Evolutionary conservation across 352 stramenopile genomes (phyloP).

Genomic region (Globisporangium barbulae): DNA sequence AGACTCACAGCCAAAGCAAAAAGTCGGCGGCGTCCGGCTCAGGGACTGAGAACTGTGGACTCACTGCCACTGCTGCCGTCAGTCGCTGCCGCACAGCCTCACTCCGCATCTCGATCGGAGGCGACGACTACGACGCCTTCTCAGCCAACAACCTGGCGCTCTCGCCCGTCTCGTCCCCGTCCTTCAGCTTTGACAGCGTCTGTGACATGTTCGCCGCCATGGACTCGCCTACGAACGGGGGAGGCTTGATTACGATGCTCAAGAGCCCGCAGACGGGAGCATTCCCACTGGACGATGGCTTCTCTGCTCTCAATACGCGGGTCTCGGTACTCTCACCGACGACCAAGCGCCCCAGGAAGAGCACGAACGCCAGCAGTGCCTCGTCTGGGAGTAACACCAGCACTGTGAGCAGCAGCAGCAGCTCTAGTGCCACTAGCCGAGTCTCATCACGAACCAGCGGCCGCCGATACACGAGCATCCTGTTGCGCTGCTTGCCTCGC

Average conservation of each 20-base stretch:
- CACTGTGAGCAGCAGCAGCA: not conserved
- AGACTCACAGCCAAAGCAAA: not conserved
- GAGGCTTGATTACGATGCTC: not conserved
- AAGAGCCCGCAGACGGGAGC: not conserved
- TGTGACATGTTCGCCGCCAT: slow-evolving; percentile 15
- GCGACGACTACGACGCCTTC: not conserved
- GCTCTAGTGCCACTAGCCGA: not conserved
- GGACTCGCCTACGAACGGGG: not conserved
- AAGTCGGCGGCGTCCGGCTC: not conserved
- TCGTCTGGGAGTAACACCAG: not conserved
- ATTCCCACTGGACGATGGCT: not conserved
- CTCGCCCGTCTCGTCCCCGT: slow-evolving; percentile 14
- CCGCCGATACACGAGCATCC: slow-evolving; percentile 15
- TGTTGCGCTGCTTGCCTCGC: slow-evolving; percentile 11
- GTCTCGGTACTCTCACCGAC: slow-evolving; percentile 14
- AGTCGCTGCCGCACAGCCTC: slow-evolving; percentile 6
- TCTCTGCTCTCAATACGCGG: not conserved
- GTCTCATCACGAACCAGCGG: not conserved
- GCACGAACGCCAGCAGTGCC: not conserved
- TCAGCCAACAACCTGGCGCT: not conserved
- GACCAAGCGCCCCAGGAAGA: slow-evolving; percentile 13
- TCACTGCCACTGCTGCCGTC: not conserved
- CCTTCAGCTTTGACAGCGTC: slow-evolving; percentile 17
- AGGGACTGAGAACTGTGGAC: not conserved
- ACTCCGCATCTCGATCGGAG: slow-evolving; percentile 9